Evolutionary conservation across 2,329 filamentous ascomycete genomes (phyloP), one percentile per base, ranked within the genome.

Genomic region (Bipolaris oryzae): DNA sequence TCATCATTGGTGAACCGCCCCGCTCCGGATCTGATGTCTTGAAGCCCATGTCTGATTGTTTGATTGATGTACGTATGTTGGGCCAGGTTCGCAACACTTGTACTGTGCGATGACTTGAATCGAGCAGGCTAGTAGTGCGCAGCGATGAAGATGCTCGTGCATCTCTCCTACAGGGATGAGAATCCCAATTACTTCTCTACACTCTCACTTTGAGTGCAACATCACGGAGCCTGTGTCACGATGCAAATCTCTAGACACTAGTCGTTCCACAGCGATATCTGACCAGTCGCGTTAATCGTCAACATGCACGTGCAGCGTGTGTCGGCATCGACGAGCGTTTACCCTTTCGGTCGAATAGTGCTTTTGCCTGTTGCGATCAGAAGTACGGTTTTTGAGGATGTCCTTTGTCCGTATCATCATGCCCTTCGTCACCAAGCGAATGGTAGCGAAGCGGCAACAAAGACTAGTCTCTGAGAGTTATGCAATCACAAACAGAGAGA

Each of bases 381-480:
- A 76, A 77, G 82, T 85, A 86, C 91, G 91, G 86, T 87, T 96
- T 97, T 97, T 96, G 84, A 82, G 84, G 91, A 96, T 88, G 91
- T 93, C 79, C 86, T 96, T 97, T 96, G 91, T 89, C 85, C 91
- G 91, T 84, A 87, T 82, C 82, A 72, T 31, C 55, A 55, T 78
- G 87, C 89, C 89, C 87, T 88, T 85, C 85, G 51, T 70, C 77
- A 74, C 73, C 69, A 73, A 64, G 9, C 11, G 9, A 60, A 61
- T 57, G 68, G 55, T 52, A 74, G 70, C 71, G 86, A 86, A 87
- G 89, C 88, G 90, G 89, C 93, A 89, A 81, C 89, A 96, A 96
- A 97, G 92, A 95, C 91, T 81, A 87, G 89, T 96, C 91, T 88
- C 82, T 76, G 89, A 90, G 87, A 90, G 88, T 86, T 88, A 85